A percentile compares a stretch with the other conserved stretches of the same genome.
These are phyloP conservation scores for Candida maesae DNA, from an alignment of 805 yeast species.

Conservation along the genomic window DNA sequence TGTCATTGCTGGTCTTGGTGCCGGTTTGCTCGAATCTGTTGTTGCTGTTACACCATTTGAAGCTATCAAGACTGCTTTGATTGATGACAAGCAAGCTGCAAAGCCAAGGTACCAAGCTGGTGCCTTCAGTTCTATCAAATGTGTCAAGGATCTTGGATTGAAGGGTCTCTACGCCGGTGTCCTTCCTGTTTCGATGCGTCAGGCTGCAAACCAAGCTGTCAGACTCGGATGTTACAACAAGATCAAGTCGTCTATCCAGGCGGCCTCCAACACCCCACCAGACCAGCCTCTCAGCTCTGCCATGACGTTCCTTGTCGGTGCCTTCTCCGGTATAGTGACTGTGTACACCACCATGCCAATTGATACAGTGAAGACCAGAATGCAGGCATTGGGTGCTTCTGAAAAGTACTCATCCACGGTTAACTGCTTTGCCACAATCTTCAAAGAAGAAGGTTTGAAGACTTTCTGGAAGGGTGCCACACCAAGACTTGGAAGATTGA, in stretches of 20 bases:
- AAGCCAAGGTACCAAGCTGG: constrained; percentile 72
- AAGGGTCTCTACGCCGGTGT: constrained; percentile 85
- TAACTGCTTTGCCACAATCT: constrained; percentile 77
- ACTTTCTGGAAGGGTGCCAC: constrained; percentile 99
- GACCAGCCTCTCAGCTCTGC: constrained; percentile 71
- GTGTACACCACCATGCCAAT: constrained; percentile 94
- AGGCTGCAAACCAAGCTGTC: constrained; percentile 94
- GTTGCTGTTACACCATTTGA: constrained; percentile 96
- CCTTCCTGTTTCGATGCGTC: constrained; percentile 90
- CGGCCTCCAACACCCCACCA: constrained; percentile 61
- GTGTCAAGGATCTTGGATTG: constrained; percentile 75
- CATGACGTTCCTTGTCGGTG: constrained; percentile 84
- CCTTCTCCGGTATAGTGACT: constrained; percentile 84
- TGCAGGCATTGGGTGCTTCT: constrained; percentile 87
- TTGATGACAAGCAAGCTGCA: constrained; percentile 81
- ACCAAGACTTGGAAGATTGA: constrained; percentile 88
- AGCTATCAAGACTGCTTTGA: constrained; percentile 92
- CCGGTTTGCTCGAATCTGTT: constrained; percentile 88
- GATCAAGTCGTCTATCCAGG: constrained; percentile 75
- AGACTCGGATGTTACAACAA: constrained; percentile 90
- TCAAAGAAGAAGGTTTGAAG: constrained; percentile 81
- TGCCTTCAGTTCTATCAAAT: constrained; percentile 51
- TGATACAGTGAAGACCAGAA: constrained; percentile 93
- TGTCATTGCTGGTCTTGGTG: constrained; percentile 95
- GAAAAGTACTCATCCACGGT: constrained; percentile 67